A percentile compares a stretch with the other conserved stretches of the same genome.
phyloP scores from a whole-genome alignment of 805 yeast genomes.

The Saccharomycopsis sp. region DNA sequence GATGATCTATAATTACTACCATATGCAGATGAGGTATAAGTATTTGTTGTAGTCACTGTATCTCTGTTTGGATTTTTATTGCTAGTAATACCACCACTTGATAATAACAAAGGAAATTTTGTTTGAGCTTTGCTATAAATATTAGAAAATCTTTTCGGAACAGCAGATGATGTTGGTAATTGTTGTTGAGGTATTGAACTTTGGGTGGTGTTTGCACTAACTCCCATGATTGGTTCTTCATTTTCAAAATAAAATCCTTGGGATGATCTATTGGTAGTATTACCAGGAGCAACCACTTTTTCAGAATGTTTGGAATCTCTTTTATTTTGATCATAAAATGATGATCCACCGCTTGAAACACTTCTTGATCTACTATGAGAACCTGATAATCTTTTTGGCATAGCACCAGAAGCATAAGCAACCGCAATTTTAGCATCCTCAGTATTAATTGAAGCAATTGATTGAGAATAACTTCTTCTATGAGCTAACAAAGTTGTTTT shows the following conservation, averaged over 20 bases:
- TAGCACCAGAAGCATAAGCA: constrained; percentile 12
- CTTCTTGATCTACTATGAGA: constrained; percentile 6
- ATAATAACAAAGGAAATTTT: constrained; percentile 12
- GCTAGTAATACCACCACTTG: not conserved
- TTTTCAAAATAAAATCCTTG: constrained; percentile 16
- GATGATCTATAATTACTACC: constrained; percentile 11
- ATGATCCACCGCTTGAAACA: constrained; percentile 1
- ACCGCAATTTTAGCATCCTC: constrained; percentile 6
- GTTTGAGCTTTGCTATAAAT: constrained; percentile 11
- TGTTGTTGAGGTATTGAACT: not conserved
- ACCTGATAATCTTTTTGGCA: not conserved
- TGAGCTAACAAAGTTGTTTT: not conserved
- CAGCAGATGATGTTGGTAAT: not conserved
- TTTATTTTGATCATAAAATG: not conserved
- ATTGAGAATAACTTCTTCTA: constrained; percentile 1
- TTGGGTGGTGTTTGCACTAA: not conserved
- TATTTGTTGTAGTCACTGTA: constrained; percentile 11
- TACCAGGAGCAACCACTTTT: not conserved
- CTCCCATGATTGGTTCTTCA: constrained; percentile 16
- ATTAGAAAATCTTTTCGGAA: constrained; percentile 1
- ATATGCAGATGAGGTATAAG: constrained; percentile 10
- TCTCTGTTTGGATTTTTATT: constrained; percentile 7
- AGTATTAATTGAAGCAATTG: not conserved
- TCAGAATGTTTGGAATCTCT: constrained; percentile 11
- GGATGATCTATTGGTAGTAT: constrained; percentile 5